Conservation (phyloP, 176 grass and related monocot genomes). For the Zea mays region DNA sequence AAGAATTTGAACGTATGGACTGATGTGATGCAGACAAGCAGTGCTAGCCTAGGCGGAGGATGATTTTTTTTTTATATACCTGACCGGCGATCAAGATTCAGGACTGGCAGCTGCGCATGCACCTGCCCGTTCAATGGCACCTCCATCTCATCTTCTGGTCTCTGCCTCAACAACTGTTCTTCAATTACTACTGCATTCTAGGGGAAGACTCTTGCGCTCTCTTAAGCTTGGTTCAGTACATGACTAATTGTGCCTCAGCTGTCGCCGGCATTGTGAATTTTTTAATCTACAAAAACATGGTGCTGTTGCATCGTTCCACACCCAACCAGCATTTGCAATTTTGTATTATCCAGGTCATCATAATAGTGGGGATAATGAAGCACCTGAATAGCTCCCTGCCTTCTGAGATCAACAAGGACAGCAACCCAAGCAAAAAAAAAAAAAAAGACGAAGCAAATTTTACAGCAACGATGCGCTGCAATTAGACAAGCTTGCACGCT, state of each 20-base stretch:
- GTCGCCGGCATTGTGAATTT: not conserved
- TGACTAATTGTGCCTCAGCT: not conserved
- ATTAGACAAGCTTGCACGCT: conserved; percentile 12
- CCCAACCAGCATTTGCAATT: not conserved
- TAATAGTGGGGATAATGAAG: not conserved
- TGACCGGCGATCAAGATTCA: not conserved
- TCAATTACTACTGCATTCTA: not conserved
- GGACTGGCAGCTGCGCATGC: conserved; percentile 18
- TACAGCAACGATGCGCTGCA: conserved; percentile 5
- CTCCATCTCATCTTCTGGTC: conserved; percentile 13
- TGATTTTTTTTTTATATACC: conserved; percentile 13
- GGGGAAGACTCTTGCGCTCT: not conserved
- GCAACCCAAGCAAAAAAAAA: not conserved
- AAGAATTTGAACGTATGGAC: not conserved
- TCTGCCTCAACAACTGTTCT: conserved; percentile 31
- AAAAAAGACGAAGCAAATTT: not conserved
- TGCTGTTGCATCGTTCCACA: not conserved
- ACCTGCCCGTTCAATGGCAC: conserved; percentile 33
- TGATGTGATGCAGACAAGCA: not conserved
- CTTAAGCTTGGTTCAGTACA: not conserved
- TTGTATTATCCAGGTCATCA: not conserved
- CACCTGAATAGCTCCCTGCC: not conserved
- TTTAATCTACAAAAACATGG: not conserved
- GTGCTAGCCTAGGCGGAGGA: not conserved
- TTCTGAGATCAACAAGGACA: not conserved